These are phyloP conservation scores for Coprinopsis cinerea DNA, from an alignment of 768 basidiomycete genomes.

Conservation along the genomic window DNA sequence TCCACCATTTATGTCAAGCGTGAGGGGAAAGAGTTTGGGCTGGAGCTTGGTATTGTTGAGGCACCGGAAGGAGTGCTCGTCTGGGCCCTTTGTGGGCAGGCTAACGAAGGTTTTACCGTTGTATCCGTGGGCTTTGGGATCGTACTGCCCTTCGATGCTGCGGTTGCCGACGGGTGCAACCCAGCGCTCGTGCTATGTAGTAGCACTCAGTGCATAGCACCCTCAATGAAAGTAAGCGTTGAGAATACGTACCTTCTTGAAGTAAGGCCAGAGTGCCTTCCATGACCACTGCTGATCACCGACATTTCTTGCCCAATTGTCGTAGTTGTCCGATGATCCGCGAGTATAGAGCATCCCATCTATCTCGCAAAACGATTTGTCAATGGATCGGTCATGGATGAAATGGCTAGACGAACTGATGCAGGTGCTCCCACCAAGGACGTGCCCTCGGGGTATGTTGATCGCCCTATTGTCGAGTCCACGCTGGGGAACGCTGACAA, in stretches of 20 bases:
- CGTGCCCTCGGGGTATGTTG: slow-evolving; percentile 22
- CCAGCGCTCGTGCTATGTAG: slow-evolving; percentile 17
- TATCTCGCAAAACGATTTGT: slow-evolving; percentile 2
- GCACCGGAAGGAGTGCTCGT: too few species aligned
- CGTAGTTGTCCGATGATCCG: slow-evolving; percentile 20
- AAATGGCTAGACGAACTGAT: slow-evolving; percentile 19
- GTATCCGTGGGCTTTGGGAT: slow-evolving; percentile 17
- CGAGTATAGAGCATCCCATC: slow-evolving; percentile 21
- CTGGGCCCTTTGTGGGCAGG: too few species aligned
- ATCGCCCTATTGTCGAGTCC: slow-evolving; percentile 21
- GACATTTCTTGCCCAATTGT: slow-evolving; percentile 16
- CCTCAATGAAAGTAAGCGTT: neutral
- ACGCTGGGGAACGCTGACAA: slow-evolving; percentile 22
- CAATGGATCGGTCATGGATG: neutral
- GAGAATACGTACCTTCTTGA: slow-evolving; percentile 14
- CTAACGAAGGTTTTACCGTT: slow-evolving; percentile 24
- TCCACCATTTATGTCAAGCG: neutral
- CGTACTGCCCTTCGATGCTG: slow-evolving; percentile 12
- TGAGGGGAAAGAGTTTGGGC: too few species aligned
- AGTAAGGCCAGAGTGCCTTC: slow-evolving; percentile 17
- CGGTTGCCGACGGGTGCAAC: slow-evolving; percentile 14
- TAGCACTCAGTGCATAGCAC: neutral
- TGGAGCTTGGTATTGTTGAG: too few species aligned
- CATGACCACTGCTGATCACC: slow-evolving; percentile 21
- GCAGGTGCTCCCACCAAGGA: slow-evolving; percentile 28